Evolutionary conservation across 164 flowering plant species (phyloP), one percentile per base, ranked within the genome.

Genomic region (Akebia trifoliata): DNA sequence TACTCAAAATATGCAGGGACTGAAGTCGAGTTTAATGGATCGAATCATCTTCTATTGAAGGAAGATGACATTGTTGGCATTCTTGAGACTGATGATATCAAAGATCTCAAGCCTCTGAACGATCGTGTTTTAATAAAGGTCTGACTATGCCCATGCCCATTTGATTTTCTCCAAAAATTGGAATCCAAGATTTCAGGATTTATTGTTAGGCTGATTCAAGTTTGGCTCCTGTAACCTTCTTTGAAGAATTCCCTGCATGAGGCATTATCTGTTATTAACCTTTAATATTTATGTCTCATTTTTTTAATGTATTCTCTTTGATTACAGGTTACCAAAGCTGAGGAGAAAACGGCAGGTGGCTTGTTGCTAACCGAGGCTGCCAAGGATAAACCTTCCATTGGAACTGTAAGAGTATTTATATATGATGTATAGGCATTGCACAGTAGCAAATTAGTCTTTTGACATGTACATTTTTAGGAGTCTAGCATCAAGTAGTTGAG

Each of bases 1-100:
- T 92, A 89, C 69, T 92, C 96, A 35, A 92, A 92, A 74, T 92
- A 86, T 67, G 96, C 98, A 2, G 98, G 98, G 26, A 92, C 98
- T 15, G 96, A 92, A 54, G 59, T 92, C 30, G 95, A 86, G 58
- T 82, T 89, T 71, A 74, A 82, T 62, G 96, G 86, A 39, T 11
- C 75, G 26, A 83, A 68, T 48, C 96, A 92, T 75, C 85, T 92
- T 43, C 70, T 92, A 7, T 54, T 92, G 72, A 92, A 86, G 75
- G 98, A 92, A 71, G 98, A 92, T 72, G 96, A 89, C 54, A 82
- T 92, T 40, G 81, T 92, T 56, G 98, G 98, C 32, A 74, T 82
- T 50, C 93, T 92, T 14, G 89, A 86, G 46, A 89, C 89, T 2
- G 96, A 88, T 54, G 98, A 92, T 40, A 61, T 86, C 49, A 86